phyloP scores from a whole-genome alignment of 768 basidiomycete genomes.

The Pulveroboletus sp. region DNA sequence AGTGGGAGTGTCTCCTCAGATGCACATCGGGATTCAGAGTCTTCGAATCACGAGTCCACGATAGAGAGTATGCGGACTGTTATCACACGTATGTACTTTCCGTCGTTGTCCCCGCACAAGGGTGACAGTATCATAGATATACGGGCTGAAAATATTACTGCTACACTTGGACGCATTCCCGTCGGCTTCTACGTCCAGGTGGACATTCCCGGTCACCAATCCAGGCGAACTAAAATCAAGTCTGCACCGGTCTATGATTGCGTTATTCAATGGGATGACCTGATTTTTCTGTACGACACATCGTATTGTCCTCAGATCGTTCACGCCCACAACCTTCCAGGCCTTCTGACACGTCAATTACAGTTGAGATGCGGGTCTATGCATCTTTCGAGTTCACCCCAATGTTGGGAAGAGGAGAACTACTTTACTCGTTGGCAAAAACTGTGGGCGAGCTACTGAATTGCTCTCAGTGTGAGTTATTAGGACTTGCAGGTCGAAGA shows the following conservation, averaged over 20 bases:
- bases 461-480: neutral
- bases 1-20: neutral
- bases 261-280: slow-evolving; percentile 13
- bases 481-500: neutral
- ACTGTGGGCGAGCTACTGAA: neutral
- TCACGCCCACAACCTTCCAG: neutral
- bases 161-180: slow-evolving; percentile 12
- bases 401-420: slow-evolving; percentile 10
- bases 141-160: slow-evolving; percentile 5
- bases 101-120: no score
- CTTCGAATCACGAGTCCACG: neutral
- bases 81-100: slow-evolving; percentile 3
- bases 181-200: slow-evolving; percentile 14
- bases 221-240: slow-evolving; percentile 6
- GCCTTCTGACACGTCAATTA: neutral
- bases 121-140: slow-evolving; percentile 5
- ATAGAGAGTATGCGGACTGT: neutral
- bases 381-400: slow-evolving; percentile 10
- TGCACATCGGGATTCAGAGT: neutral
- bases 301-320: neutral
- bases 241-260: neutral
- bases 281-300: slow-evolving; percentile 4
- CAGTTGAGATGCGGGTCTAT: neutral
- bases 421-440: slow-evolving; percentile 1
- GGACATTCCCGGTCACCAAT: neutral